Evolutionary conservation across 768 basidiomycete species (phyloP).

Genomic region (Agaricus bisporus): DNA sequence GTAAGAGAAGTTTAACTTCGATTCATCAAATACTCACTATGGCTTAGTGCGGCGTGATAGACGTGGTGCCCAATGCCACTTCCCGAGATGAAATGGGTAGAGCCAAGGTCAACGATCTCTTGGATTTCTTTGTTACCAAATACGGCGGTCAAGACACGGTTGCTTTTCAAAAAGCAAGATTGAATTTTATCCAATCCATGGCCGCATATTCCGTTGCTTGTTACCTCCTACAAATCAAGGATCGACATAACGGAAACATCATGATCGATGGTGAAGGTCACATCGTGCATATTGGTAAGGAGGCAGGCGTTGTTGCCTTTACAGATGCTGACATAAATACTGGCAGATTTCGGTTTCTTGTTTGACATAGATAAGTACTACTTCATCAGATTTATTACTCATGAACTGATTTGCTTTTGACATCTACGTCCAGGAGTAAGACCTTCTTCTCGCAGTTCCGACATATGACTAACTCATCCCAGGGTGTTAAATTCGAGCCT

Average conservation of each 20-base stretch:
- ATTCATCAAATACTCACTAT: neutral
- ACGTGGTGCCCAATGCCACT: constrained; percentile 96
- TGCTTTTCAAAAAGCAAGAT: constrained; percentile 85
- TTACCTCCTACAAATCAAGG: constrained; percentile 98
- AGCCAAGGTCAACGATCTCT: constrained; percentile 93
- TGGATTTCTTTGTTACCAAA: constrained; percentile 89
- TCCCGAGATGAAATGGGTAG: constrained; percentile 99
- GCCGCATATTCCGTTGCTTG: constrained; percentile 98
- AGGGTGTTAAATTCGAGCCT: constrained; percentile 99
- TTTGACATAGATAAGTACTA: constrained; percentile 94
- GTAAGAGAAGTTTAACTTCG: constrained; percentile 41
- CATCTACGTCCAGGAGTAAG: constrained; percentile 65
- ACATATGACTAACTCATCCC: constrained; percentile 3
- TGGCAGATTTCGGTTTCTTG: constrained; percentile 85
- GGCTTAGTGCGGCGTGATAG: constrained; percentile 89
- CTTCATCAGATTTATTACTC: constrained; percentile 1
- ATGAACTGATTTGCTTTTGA: constrained; percentile 22
- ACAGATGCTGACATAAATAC: constrained; percentile 2
- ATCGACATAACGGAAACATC: constrained; percentile 98
- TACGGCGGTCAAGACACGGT: constrained; percentile 89
- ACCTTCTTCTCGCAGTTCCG: constrained; percentile 7
- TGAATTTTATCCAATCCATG: constrained; percentile 99
- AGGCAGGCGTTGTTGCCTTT: constrained; percentile 15
- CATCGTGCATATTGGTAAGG: constrained; percentile 86
- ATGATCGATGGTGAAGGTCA: constrained; percentile 99